Percentiles rank a stretch among this genome's conserved stretches.
Conservation (phyloP, 2,329 filamentous ascomycete species). For the Orbilia quercus region DNA sequence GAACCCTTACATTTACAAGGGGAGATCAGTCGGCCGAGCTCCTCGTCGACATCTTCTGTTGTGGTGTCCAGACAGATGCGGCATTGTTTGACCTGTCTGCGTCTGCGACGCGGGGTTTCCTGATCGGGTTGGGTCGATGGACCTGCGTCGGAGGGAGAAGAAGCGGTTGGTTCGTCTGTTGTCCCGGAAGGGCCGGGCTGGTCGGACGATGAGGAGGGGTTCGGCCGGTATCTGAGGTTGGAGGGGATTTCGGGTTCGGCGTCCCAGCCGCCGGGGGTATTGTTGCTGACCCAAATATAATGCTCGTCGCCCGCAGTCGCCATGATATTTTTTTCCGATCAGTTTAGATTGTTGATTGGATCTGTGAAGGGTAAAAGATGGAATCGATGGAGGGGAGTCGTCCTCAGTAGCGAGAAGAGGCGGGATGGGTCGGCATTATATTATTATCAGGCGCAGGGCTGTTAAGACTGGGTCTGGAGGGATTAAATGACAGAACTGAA, state of each 20-base stretch:
- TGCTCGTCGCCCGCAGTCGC: constrained; percentile 19
- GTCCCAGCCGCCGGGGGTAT: constrained; percentile 54
- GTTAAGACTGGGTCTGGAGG: constrained; percentile 28
- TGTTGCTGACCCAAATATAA: constrained; percentile 54
- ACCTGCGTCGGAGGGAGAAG: not conserved
- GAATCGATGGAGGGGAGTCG: constrained; percentile 10
- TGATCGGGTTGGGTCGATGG: constrained; percentile 16
- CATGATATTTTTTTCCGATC: constrained; percentile 13
- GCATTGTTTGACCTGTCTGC: constrained; percentile 74
- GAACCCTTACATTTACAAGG: constrained; percentile 95
- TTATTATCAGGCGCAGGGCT: constrained; percentile 9
- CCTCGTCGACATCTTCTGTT: constrained; percentile 68
- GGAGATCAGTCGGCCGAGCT: constrained; percentile 80
- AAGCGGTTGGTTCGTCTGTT: not conserved
- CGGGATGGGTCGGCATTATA: constrained; percentile 47
- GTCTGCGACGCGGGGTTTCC: constrained; percentile 37
- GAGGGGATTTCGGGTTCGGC: constrained; percentile 42
- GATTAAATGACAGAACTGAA: constrained; percentile 45
- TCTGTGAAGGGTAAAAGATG: not conserved
- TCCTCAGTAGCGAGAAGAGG: constrained; percentile 32
- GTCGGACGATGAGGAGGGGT: constrained; percentile 3
- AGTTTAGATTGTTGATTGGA: not conserved
- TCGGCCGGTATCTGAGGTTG: not conserved
- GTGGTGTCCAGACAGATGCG: constrained; percentile 84
- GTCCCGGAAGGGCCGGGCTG: constrained; percentile 7